Conservation (phyloP, 306 rosid species). For the Pyrus pyrifolia region DNA sequence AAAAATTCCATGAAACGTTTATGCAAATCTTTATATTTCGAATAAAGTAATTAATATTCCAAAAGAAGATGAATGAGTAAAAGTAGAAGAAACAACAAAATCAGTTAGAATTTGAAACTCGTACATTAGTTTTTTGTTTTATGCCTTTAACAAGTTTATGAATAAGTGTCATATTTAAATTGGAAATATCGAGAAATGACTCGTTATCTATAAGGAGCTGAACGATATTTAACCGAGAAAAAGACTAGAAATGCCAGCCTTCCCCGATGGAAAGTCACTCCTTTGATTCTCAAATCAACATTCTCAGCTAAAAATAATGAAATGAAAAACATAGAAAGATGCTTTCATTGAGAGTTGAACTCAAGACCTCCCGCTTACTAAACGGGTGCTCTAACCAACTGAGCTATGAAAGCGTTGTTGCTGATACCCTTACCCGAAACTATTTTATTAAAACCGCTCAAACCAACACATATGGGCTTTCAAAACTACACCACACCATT, state of each 20-base stretch:
- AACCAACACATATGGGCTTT: not conserved
- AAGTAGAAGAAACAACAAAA: not conserved
- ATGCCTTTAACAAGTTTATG: too few relatives aligned
- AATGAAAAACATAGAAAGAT: not conserved
- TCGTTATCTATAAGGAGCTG: too few relatives aligned
- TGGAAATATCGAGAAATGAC: too few relatives aligned
- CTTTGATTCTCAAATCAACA: slow-evolving; percentile 27
- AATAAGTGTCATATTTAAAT: too few relatives aligned
- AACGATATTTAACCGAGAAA: not conserved
- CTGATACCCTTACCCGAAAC: accelerated
- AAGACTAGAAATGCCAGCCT: slow-evolving; percentile 30
- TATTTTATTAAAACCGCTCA: accelerated
- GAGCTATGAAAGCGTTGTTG: slow-evolving; percentile 32
- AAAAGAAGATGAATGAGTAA: not conserved
- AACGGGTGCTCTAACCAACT: slow-evolving; percentile 54
- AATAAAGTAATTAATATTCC: not conserved
- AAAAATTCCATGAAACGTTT: not conserved
- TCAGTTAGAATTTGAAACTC: too few relatives aligned
- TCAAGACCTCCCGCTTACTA: slow-evolving; percentile 55
- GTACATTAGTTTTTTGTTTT: too few relatives aligned
- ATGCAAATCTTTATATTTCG: not conserved
- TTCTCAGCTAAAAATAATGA: slow-evolving; percentile 20
- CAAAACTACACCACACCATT: not conserved
- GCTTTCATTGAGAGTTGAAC: slow-evolving; percentile 44
- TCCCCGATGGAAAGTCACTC: slow-evolving; percentile 44